phyloP scores from a whole-genome alignment of 2,329 filamentous ascomycete genomes.

The Fusarium globosum region DNA sequence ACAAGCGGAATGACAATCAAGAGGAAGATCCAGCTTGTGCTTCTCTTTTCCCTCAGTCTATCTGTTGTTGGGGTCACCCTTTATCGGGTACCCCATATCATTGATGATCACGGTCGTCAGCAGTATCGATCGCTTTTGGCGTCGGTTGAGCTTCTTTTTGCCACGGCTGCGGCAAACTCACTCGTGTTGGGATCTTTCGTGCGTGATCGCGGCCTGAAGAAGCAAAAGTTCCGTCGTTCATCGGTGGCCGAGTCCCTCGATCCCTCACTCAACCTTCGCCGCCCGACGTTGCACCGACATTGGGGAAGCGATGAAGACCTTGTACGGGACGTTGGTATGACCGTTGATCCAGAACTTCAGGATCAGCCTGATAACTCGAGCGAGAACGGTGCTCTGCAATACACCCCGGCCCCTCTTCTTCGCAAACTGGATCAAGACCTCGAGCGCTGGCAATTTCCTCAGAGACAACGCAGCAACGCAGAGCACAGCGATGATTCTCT shows the following conservation, averaged over 20 bases:
- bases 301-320: conserved; percentile 95
- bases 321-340: conserved; percentile 81
- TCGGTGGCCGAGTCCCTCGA: conserved; percentile 74
- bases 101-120: conserved; percentile 76
- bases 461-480: conserved; percentile 51
- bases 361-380: conserved; percentile 47
- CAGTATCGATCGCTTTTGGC: conserved; percentile 90
- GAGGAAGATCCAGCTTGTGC: conserved; percentile 81
- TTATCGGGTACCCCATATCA: conserved; percentile 83
- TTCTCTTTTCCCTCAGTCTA: conserved; percentile 87
- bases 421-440: conserved; percentile 52
- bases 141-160: conserved; percentile 89
- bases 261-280: conserved; percentile 51
- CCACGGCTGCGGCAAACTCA: conserved; percentile 86
- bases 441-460: conserved; percentile 61
- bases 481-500: conserved; percentile 60
- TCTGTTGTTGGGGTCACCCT: conserved; percentile 82
- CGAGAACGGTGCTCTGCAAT: conserved; percentile 47
- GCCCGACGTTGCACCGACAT: conserved; percentile 68
- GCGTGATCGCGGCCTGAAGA: conserved; percentile 89
- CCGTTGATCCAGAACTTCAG: conserved; percentile 66
- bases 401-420: conserved; percentile 52
- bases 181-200: conserved; percentile 94
- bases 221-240: conserved; percentile 79
- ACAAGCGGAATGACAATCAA: conserved; percentile 79